Evolutionary conservation across 1,284 basidiomycete species (phyloP), one percentile per base, ranked within the genome.

Genomic region (Sanghuangporus sanghuang): DNA sequence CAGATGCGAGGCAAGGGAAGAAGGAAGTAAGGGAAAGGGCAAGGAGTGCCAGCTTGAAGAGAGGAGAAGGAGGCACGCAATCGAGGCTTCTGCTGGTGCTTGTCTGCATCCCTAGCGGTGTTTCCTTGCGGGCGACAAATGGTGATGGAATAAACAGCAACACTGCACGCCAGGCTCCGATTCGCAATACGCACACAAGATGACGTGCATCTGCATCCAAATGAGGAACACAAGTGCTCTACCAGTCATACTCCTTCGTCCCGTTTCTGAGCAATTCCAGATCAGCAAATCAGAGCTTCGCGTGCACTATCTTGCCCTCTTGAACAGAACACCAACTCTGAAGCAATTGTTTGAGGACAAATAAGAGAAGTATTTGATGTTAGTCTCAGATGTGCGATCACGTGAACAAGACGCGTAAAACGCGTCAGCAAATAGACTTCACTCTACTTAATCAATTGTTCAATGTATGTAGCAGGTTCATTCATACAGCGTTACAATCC

Each of bases 101-200:
- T 52, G 36, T 49, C 40, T 53, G n/a, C 40, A 64, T 48, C 40
- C 14, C 52, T 54, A 23, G 9, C 55, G 35, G 49, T 42, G 61
- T 40, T 55, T 44, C 48, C 18, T 39, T 40, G 52, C 38, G 32
- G 14, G 46, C 50, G 35, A 35, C 9, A 36, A 49, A 55, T 56
- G 23, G 35, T 27, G 50, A 23, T 54, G 53, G 61, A 12, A 21
- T 38, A 36, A 8, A 35, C 53, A 48, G 48, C 27, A 54, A 9
- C 38, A 35, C 27, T 18, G 27, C 44, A 46, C 12, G 36, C 27
- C 18, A 49, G 27, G 16, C 44, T 6, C n/a, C 42, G 42, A 64
- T 64, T 64, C 64, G 64, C 59, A 61, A 64, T 64, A 61, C 36
- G 59, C 55, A 46, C 64, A 61, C 64, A 52, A 61, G 60, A 64